Percentiles rank a stretch among this genome's conserved stretches.
Evolutionary conservation across 202 grass and related monocot species (phyloP).

Genomic region (Panicum hallii): DNA sequence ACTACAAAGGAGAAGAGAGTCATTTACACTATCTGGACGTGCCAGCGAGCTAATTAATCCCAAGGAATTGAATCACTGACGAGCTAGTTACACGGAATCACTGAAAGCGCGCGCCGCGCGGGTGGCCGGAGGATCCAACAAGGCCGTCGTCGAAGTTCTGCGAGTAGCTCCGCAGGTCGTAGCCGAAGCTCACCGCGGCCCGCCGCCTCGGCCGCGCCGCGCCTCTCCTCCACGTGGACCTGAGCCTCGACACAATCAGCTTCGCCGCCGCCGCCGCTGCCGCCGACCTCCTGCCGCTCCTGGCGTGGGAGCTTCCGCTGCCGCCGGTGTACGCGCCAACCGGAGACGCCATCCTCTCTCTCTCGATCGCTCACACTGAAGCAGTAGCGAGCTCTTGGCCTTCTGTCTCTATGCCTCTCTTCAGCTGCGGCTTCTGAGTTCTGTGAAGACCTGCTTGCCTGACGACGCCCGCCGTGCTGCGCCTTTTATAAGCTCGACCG

Average conservation of each 20-base stretch:
- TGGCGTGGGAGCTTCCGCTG: neutral
- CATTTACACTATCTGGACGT: no score
- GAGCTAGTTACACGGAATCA: neutral
- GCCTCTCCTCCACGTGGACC: slow-evolving; percentile 25
- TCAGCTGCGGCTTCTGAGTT: no score
- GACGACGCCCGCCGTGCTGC: neutral
- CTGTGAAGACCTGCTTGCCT: no score
- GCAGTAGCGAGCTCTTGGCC: no score
- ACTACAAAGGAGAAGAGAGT: no score
- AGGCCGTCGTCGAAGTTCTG: slow-evolving; percentile 47
- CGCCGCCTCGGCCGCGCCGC: neutral
- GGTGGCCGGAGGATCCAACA: neutral
- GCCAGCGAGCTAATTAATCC: neutral
- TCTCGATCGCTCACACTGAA: neutral
- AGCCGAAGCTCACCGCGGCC: slow-evolving; percentile 38
- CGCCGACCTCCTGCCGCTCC: neutral
- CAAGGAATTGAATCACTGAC: neutral
- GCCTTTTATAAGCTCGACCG: neutral
- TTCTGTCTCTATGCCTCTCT: no score
- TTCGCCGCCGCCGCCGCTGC: neutral
- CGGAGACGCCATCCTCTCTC: neutral
- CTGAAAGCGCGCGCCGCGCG: no score
- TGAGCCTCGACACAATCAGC: slow-evolving; percentile 52
- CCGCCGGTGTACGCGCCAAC: neutral
- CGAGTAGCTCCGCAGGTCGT: slow-evolving; percentile 61